Evolutionary conservation across 176 grass and related monocot species (phyloP), one percentile per base, ranked within the genome.

Genomic region (Pontederia crassipes): DNA sequence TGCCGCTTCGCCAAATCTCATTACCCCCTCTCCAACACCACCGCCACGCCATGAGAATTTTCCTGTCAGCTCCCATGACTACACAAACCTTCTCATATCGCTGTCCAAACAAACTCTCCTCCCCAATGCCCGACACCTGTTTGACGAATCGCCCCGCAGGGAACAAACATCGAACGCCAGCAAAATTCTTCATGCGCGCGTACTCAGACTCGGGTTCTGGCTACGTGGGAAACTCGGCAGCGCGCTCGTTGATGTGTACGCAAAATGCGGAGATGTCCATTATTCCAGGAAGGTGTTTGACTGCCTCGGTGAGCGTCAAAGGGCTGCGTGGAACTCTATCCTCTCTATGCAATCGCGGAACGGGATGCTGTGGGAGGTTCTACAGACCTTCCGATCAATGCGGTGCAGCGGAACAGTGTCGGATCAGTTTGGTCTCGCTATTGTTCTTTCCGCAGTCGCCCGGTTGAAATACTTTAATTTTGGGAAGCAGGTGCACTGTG

Each of bases 341-440:
- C 63, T 82, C 52, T 72, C 79, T 6, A 69, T 46, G 72, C 75
- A 73, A 17, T 76, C 75, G 4, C 69, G 71, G 8, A 70, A 48
- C 32, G 84, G 72, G 4, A 64, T 52, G 8, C 75, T 72, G 1
- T 16, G 28, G 8, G 79, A 82, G 45, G 81, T 82, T 24, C 28
- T 85, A 49, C 65, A 52, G 2, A 61, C 64, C 1, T 89, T 82
- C 28, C 69, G 24, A 17, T 48, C 52, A 8, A 26, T 82, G 59
- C 84, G 72, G 57, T 50, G 69, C 56, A 46, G 48, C 0, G 72
- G 65, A 3, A 49, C 12, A 6, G 10, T 52, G 35, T 61, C 72
- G 1, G 86, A 89, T 69, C 82, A 85, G 61, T 89, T 82, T 24
- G 82, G 82, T 8, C 53, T 74, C 1, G 86, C 82, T 8, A 67